A percentile compares a stretch with the other conserved stretches of the same genome.
Conservation (phyloP, 106 monocot species). For the Amphibolis antarctica region DNA sequence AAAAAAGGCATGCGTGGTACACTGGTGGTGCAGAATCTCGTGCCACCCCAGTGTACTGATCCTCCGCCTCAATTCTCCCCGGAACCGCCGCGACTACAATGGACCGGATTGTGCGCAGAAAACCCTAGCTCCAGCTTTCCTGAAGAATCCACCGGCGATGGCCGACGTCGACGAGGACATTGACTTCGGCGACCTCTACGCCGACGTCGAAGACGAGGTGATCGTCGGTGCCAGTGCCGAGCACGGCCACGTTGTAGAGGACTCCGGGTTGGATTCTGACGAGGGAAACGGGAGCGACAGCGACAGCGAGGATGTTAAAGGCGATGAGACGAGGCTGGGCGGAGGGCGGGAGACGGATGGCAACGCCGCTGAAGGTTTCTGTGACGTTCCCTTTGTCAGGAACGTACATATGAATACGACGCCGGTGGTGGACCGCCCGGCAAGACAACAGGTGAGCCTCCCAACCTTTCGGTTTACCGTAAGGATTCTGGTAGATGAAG, state of each 20-base stretch:
- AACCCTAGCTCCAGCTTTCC: no score
- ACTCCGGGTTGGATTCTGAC: no score
- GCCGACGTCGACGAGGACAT: constrained; percentile 10
- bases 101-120: no score
- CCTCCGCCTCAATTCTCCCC: no score
- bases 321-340: neutral
- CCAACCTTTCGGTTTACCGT: no score
- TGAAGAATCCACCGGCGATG: neutral
- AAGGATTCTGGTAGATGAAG: no score
- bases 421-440: neutral
- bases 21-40: no score
- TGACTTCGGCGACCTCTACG: constrained; percentile 14
- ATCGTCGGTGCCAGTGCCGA: neutral
- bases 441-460: no score
- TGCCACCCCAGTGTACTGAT: no score
- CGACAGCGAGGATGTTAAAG: constrained; percentile 4
- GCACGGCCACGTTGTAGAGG: no score
- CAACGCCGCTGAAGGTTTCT: neutral
- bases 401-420: neutral
- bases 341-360: neutral
- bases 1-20: no score
- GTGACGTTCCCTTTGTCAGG: neutral
- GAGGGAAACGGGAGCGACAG: constrained; percentile 5
- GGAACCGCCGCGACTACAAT: no score
- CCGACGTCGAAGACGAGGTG: neutral